Conservation (phyloP, 1,139 yeast species). For the Blastobotrys aristatus region DNA sequence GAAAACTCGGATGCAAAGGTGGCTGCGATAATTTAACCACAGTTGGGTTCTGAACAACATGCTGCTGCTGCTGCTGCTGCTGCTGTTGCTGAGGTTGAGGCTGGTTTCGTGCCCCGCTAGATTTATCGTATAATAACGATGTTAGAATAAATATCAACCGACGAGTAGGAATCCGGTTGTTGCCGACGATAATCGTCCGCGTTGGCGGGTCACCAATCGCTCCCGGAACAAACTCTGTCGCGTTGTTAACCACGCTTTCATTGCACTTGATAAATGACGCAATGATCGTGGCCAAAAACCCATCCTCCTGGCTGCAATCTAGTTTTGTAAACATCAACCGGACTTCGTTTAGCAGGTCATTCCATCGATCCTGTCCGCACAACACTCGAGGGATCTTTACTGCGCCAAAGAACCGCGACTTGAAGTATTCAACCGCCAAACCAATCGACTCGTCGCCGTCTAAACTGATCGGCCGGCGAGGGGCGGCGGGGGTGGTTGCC, state of each 20-base stretch:
- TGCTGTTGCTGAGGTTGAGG: neutral
- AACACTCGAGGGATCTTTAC: constrained; percentile 29
- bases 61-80: constrained; percentile 11
- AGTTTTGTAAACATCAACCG: constrained; percentile 5
- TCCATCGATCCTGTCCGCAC: constrained; percentile 30
- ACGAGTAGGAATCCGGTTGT: constrained; percentile 24
- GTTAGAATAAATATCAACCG: constrained; percentile 26
- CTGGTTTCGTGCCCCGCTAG: constrained; percentile 11
- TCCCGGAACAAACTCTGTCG: constrained; percentile 4
- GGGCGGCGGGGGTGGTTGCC: no score
- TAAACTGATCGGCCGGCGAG: constrained; percentile 5
- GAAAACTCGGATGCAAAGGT: no score
- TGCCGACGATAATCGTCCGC: constrained; percentile 26
- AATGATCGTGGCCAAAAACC: constrained; percentile 21
- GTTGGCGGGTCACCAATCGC: constrained; percentile 18
- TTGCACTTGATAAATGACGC: constrained; percentile 23
- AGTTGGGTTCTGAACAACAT: no score
- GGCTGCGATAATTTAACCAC: no score
- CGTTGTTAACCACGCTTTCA: constrained; percentile 11
- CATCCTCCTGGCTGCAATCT: constrained; percentile 5
- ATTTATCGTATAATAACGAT: constrained; percentile 20
- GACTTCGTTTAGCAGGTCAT: constrained; percentile 24
- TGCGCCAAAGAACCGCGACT: constrained; percentile 21
- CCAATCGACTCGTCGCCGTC: constrained; percentile 18
- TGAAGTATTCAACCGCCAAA: constrained; percentile 23